A percentile compares a stretch with the other conserved stretches of the same genome.
These are phyloP conservation scores for Coccinonectria pachysandricola DNA, from an alignment of 2,329 filamentous ascomycete species.

Conservation along the genomic window DNA sequence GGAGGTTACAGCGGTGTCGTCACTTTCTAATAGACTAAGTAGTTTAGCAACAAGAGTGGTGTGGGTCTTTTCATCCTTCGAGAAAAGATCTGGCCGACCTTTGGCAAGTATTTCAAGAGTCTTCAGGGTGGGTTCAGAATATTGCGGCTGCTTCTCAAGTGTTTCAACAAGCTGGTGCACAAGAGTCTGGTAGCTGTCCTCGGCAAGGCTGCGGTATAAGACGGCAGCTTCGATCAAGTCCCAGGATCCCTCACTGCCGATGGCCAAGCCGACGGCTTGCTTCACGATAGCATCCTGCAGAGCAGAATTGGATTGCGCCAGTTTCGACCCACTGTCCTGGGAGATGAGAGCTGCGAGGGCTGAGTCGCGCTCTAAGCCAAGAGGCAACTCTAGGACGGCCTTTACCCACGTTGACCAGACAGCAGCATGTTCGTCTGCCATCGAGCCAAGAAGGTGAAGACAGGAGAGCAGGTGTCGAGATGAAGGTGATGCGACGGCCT, in stretches of 20 bases:
- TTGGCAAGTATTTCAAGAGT: slow-evolving; percentile 39
- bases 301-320: slow-evolving; percentile 27
- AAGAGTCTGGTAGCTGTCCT: slow-evolving; percentile 24
- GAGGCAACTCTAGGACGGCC: slow-evolving; percentile 26
- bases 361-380: slow-evolving; percentile 13
- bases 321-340: slow-evolving; percentile 26
- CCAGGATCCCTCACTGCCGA: slow-evolving; percentile 26
- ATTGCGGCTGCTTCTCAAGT: slow-evolving; percentile 20
- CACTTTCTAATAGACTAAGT: slow-evolving; percentile 42
- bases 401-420: slow-evolving; percentile 37
- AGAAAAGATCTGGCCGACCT: slow-evolving; percentile 33
- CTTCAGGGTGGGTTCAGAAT: slow-evolving; percentile 25
- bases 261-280: slow-evolving; percentile 28
- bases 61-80: slow-evolving; percentile 33
- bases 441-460: slow-evolving; percentile 45
- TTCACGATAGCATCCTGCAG: slow-evolving; percentile 40
- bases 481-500: slow-evolving; percentile 59
- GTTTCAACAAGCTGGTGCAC: slow-evolving; percentile 24
- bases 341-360: slow-evolving; percentile 38
- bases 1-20: slow-evolving; percentile 27
- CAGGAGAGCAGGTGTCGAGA: slow-evolving; percentile 54
- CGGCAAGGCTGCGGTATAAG: slow-evolving; percentile 29
- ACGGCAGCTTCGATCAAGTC: slow-evolving; percentile 40
- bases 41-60: slow-evolving; percentile 42
- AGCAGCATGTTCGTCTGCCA: slow-evolving; percentile 26